A percentile compares a stretch with the other conserved stretches of the same genome.
phyloP scores from a whole-genome alignment of 441 rosid genomes.

The Brassica balearica region DNA sequence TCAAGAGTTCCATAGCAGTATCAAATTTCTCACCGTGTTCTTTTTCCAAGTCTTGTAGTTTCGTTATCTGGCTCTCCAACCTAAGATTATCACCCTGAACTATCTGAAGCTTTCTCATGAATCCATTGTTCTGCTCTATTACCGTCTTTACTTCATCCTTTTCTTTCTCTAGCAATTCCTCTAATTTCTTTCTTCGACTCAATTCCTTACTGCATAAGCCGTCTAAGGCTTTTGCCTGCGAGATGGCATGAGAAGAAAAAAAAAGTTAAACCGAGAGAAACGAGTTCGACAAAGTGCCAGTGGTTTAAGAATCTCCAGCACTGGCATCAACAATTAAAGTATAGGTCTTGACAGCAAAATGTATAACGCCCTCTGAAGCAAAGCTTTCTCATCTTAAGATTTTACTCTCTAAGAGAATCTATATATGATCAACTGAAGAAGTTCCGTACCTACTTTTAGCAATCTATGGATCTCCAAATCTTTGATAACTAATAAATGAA shows the following conservation, averaged over 20 bases:
- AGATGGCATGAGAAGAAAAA: conserved; percentile 23
- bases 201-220: conserved; percentile 64
- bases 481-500: conserved; percentile 8
- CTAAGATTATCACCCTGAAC: conserved; percentile 59
- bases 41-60: conserved; percentile 50
- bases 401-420: conserved; percentile 6
- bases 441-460: conserved; percentile 20
- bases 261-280: neutral
- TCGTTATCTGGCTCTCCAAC: conserved; percentile 58
- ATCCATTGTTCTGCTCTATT: conserved; percentile 52
- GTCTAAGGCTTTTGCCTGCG: conserved; percentile 75
- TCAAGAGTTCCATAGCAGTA: conserved; percentile 84
- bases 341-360: conserved; percentile 13
- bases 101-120: conserved; percentile 55
- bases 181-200: conserved; percentile 66
- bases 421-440: conserved; percentile 17
- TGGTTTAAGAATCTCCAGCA: neutral
- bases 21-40: conserved; percentile 83
- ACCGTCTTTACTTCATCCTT: conserved; percentile 56
- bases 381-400: conserved; percentile 16
- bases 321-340: neutral
- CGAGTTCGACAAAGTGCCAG: too few relatives aligned
- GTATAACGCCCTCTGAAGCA: conserved; percentile 1
- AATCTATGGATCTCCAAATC: conserved; percentile 2
- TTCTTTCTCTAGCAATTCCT: conserved; percentile 58